These are phyloP conservation scores for Pseudoscleropodium purum DNA, from an alignment of 225 moss, liverwort and hornwort genomes.

Conservation along the genomic window DNA sequence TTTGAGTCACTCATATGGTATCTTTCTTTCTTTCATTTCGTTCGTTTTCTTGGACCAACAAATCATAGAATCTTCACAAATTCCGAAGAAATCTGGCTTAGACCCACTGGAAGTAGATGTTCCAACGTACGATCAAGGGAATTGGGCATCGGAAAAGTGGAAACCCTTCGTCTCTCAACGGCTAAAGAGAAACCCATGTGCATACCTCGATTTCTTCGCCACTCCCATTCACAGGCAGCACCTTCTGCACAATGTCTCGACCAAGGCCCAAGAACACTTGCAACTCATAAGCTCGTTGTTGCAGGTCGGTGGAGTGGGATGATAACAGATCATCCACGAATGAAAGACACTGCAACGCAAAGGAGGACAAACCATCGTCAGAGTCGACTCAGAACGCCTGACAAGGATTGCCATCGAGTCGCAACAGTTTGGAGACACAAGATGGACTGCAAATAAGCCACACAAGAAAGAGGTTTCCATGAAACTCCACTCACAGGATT, in stretches of 20 bases:
- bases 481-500: background rate
- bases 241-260: slow-evolving; percentile 47
- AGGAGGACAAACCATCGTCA: background rate
- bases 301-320: slow-evolving; percentile 94
- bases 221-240: slow-evolving; percentile 78
- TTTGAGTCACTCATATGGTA: background rate
- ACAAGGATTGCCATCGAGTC: background rate
- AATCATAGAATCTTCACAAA: too few species aligned
- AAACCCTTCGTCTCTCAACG: background rate
- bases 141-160: background rate
- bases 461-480: background rate
- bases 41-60: background rate
- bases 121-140: background rate
- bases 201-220: slow-evolving; percentile 86
- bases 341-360: slow-evolving; percentile 50
- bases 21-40: too few species aligned
- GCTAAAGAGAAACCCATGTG: background rate
- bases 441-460: background rate
- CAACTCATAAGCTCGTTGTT: slow-evolving; percentile 96
- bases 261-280: slow-evolving; percentile 66
- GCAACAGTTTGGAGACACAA: background rate
- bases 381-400: background rate
- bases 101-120: background rate
- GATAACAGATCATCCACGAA: slow-evolving; percentile 81
- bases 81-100: background rate